Percentiles rank a stretch among this genome's conserved stretches.
phyloP scores from a whole-genome alignment of 2,329 filamentous ascomycete species.

The Mycosphaerella sp. region DNA sequence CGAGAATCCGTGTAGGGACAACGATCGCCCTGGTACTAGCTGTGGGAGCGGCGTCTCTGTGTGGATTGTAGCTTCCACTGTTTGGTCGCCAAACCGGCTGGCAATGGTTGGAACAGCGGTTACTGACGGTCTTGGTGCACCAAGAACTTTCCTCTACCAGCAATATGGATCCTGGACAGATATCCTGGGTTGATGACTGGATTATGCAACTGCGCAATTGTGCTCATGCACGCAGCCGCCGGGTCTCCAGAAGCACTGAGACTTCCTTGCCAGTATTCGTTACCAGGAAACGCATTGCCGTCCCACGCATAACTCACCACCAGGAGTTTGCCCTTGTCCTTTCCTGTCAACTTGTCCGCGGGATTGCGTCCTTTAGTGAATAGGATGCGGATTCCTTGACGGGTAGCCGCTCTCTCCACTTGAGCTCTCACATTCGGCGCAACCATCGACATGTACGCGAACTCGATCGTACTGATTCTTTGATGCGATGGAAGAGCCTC shows the following conservation, averaged over 20 bases:
- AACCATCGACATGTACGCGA: conserved; percentile 26
- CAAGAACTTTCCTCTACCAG: not conserved
- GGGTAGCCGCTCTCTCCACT: conserved; percentile 10
- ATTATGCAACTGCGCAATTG: conserved; percentile 33
- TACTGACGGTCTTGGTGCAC: not conserved
- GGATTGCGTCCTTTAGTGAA: conserved; percentile 29
- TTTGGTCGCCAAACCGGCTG: too few relatives aligned
- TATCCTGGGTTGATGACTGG: conserved; percentile 29
- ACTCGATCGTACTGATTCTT: conserved; percentile 27
- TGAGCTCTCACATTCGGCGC: not conserved
- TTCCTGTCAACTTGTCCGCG: conserved; percentile 24
- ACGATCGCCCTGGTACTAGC: not conserved
- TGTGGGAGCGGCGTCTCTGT: not conserved
- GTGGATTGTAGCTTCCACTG: not conserved
- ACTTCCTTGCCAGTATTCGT: conserved; percentile 32
- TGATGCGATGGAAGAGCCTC: conserved; percentile 14
- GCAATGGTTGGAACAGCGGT: too few relatives aligned
- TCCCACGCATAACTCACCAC: conserved; percentile 35
- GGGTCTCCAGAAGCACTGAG: conserved; percentile 30
- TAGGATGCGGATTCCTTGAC: conserved; percentile 21
- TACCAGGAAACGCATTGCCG: conserved; percentile 33
- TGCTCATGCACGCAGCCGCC: conserved; percentile 33
- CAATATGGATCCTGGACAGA: not conserved
- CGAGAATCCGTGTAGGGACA: not conserved
- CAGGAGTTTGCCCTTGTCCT: conserved; percentile 21